phyloP scores from a whole-genome alignment of 345 rosid species.

The Melaleuca alternifolia region DNA sequence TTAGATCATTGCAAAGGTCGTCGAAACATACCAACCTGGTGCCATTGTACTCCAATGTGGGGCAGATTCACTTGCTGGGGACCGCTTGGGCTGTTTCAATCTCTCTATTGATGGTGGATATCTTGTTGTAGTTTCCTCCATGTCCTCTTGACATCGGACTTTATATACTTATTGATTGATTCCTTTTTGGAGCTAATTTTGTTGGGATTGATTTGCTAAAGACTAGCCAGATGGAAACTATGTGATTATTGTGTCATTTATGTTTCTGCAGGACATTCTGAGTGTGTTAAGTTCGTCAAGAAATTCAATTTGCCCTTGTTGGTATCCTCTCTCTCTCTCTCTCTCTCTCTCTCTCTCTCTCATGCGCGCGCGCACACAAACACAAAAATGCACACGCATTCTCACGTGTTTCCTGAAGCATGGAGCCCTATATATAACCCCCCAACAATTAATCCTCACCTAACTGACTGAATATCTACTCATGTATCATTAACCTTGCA shows the following conservation, averaged over 20 bases:
- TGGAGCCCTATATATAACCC: neutral
- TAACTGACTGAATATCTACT: neutral
- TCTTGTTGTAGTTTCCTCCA: slow-evolving; percentile 34
- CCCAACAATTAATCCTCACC: neutral
- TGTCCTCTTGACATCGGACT: neutral
- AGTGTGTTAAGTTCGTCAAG: slow-evolving; percentile 92
- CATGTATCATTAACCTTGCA: neutral
- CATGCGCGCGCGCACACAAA: rapidly evolving
- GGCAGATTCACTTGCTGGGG: slow-evolving; percentile 98
- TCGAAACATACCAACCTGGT: slow-evolving; percentile 85
- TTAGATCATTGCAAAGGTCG: slow-evolving; percentile 81
- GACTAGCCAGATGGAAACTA: neutral
- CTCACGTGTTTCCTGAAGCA: neutral
- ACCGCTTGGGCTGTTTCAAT: slow-evolving; percentile 94
- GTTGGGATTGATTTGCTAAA: neutral
- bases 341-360: neutral
- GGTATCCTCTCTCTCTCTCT: slow-evolving; percentile 32
- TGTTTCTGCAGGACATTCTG: slow-evolving; percentile 76
- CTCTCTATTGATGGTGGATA: slow-evolving; percentile 94
- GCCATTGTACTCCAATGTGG: slow-evolving; percentile 97
- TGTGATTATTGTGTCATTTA: neutral
- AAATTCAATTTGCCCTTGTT: slow-evolving; percentile 81
- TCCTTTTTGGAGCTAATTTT: neutral
- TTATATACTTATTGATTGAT: neutral
- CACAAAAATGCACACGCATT: neutral